Base-by-base conservation (phyloP, 257 asterid species). In the Knoxia roxburghii region DNA sequence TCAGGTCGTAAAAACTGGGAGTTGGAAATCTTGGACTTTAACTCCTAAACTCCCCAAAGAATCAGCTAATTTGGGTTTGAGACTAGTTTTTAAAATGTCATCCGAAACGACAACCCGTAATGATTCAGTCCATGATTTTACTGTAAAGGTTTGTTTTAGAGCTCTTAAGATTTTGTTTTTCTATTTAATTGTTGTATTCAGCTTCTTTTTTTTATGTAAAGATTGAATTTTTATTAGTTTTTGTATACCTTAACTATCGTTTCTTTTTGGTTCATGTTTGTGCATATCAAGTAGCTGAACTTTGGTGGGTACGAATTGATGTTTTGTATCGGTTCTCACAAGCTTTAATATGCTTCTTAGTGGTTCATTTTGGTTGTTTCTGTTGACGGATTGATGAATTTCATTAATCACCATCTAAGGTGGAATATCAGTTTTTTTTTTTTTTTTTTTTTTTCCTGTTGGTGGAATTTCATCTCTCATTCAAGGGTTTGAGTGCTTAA, bases 121-220 rank as follows among this genome's bases (percentile, higher is more conserved):
- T n/a, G n/a, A n/a, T n/a, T 92, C 95, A 20, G 68, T 92, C 62
- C 87, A 92, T 72, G 96, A 87, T 5, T 92, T 92, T 81, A 89
- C 94, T 46, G 95, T 92, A 7, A 87, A 92, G 95, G 98, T 92
- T 24, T 56, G 60, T 39, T 1, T 7, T 24, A 37, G 30, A n/a
- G 23, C 23, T 15, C 35, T n/a, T n/a, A 51, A 8, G n/a, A 20
- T 14, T 33, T 68, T n/a, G 21, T 4, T 63, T 30, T 2, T 27
- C 61, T 61, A n/a, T n/a, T n/a, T n/a, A n/a, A n/a, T n/a, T n/a
- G n/a, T n/a, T n/a, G n/a, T n/a, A n/a, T 64, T 30, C 6, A 6
- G 4, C 0, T 23, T 12, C 39, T 8, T 61, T 62, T 41, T 58
- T 35, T 70, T 45, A 2, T 23, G 24, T 58, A 41, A 43, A 26